Percentiles rank a stretch among this genome's conserved stretches.
Conservation (phyloP, 345 rosid species). For the Acer yangbiense region DNA sequence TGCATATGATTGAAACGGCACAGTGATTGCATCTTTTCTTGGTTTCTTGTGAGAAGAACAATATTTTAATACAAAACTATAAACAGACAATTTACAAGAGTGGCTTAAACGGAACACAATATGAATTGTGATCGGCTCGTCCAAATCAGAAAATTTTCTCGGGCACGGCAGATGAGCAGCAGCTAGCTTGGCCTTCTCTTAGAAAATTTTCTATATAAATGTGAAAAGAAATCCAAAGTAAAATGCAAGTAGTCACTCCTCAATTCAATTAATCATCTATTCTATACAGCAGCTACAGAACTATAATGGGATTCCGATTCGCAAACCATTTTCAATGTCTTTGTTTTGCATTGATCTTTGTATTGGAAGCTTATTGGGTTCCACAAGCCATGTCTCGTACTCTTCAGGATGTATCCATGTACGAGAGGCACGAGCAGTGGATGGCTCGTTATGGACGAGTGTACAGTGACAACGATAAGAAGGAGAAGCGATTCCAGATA, state of each 20-base stretch:
- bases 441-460: too few relatives aligned
- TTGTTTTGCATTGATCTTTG: conserved; percentile 23
- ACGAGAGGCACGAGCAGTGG: too few relatives aligned
- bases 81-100: not conserved
- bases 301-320: conserved; percentile 15
- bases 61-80: not conserved
- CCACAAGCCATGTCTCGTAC: too few relatives aligned
- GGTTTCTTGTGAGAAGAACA: not conserved
- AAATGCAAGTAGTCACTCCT: not conserved
- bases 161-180: conserved; percentile 4
- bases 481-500: too few relatives aligned
- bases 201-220: conserved; percentile 2
- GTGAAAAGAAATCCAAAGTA: too few relatives aligned
- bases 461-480: too few relatives aligned
- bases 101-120: not conserved
- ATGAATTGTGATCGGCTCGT: not conserved
- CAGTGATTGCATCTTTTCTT: not conserved
- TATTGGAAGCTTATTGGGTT: not conserved
- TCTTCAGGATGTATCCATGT: too few relatives aligned
- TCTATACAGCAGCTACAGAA: not conserved
- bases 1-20: not conserved
- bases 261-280: not conserved
- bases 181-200: not conserved
- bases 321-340: conserved; percentile 4
- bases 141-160: conserved; percentile 9